phyloP scores from a whole-genome alignment of 2,329 filamentous ascomycete genomes.

The Alternaria infectoria region DNA sequence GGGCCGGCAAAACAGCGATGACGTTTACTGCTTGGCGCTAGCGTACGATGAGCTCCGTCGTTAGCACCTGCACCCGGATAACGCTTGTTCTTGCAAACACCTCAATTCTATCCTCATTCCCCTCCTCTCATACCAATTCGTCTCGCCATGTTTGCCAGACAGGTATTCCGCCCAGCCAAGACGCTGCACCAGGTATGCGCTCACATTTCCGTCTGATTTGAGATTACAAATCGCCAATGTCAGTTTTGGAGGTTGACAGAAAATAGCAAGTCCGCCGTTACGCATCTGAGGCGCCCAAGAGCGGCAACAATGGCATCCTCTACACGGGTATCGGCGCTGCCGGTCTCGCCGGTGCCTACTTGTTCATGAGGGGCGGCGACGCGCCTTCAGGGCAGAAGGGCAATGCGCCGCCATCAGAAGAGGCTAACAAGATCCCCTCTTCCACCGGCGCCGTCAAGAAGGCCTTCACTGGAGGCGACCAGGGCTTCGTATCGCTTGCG shows the following conservation, averaged over 20 bases:
- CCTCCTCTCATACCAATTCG: constrained; percentile 28
- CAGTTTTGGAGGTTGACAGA: constrained; percentile 23
- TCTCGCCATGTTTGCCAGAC: constrained; percentile 52
- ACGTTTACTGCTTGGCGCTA: constrained; percentile 38
- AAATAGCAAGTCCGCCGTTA: constrained; percentile 71
- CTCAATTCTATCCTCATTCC: constrained; percentile 12
- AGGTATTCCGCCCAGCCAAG: constrained; percentile 51
- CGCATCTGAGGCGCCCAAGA: constrained; percentile 68
- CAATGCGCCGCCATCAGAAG: constrained; percentile 37
- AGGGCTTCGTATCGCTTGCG: constrained; percentile 84
- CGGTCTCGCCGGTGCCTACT: constrained; percentile 63
- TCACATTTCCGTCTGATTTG: constrained; percentile 12
- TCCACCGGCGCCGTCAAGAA: constrained; percentile 52
- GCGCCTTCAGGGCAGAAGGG: constrained; percentile 30
- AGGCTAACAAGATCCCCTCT: constrained; percentile 49
- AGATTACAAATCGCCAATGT: constrained; percentile 23
- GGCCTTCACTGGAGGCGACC: constrained; percentile 81
- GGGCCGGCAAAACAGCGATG: constrained; percentile 22
- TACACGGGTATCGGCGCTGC: constrained; percentile 66
- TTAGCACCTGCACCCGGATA: constrained; percentile 14
- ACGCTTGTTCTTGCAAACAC: constrained; percentile 4
- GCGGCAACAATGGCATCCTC: constrained; percentile 55
- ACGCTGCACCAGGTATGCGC: constrained; percentile 49
- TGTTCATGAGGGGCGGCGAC: constrained; percentile 50
- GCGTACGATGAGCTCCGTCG: constrained; percentile 17